A percentile compares a stretch with the other conserved stretches of the same genome.
phyloP scores from a whole-genome alignment of 2,329 filamentous ascomycete genomes.

The Xylariaceae sp. region DNA sequence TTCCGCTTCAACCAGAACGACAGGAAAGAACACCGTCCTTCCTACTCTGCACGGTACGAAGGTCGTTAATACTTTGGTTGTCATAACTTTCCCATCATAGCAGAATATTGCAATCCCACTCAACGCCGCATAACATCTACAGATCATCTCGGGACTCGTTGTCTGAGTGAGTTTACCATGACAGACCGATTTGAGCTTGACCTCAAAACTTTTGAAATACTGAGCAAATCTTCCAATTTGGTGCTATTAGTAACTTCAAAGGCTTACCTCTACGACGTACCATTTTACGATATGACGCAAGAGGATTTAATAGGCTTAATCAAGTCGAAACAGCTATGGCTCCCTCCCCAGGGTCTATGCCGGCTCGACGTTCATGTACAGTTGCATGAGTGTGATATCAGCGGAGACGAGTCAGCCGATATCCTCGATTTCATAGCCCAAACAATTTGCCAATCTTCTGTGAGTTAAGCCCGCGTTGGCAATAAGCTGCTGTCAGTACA shows the following conservation, averaged over 20 bases:
- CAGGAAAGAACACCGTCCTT: no score
- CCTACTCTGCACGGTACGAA: no score
- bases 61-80: no score
- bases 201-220: conserved; percentile 35
- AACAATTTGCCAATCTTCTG: conserved; percentile 32
- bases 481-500: not conserved
- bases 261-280: conserved; percentile 33
- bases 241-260: conserved; percentile 33
- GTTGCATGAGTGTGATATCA: conserved; percentile 15
- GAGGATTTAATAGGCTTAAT: conserved; percentile 31
- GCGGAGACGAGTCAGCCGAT: conserved; percentile 4
- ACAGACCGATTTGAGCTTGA: conserved; percentile 29
- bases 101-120: not conserved
- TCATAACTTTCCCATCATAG: no score
- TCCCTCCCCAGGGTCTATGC: conserved; percentile 36
- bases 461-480: conserved; percentile 23
- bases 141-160: not conserved
- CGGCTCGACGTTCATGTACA: conserved; percentile 35
- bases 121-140: not conserved
- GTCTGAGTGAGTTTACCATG: conserved; percentile 25
- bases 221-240: conserved; percentile 18
- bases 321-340: conserved; percentile 35
- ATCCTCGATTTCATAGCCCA: conserved; percentile 36
- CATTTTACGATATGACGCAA: conserved; percentile 12
- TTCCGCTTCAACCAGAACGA: no score